A percentile compares a stretch with the other conserved stretches of the same genome.
These are phyloP conservation scores for Pezicula carpinea DNA, from an alignment of 2,329 filamentous ascomycete species.

Conservation along the genomic window DNA sequence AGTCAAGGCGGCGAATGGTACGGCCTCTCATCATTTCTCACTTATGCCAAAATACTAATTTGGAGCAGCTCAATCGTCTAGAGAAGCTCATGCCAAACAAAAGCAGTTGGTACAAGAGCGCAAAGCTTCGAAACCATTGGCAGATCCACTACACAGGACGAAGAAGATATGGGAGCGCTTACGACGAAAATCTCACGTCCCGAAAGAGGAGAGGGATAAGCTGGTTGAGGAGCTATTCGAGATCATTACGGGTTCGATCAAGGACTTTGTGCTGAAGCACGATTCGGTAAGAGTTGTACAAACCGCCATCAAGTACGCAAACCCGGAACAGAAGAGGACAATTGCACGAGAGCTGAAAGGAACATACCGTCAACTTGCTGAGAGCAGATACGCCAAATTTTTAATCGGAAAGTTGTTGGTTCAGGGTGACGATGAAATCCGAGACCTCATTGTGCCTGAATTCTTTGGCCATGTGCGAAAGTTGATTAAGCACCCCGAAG, in stretches of 20 bases:
- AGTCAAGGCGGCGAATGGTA: conserved; percentile 26
- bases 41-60: conserved; percentile 30
- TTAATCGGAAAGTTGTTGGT: conserved; percentile 92
- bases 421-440: conserved; percentile 82
- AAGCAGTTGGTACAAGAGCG: conserved; percentile 83
- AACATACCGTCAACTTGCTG: conserved; percentile 76
- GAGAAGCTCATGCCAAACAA: conserved; percentile 90
- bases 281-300: conserved; percentile 96
- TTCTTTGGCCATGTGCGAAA: conserved; percentile 93
- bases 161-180: conserved; percentile 98
- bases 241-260: conserved; percentile 86
- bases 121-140: conserved; percentile 87
- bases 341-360: conserved; percentile 86
- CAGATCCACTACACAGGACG: conserved; percentile 79
- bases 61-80: conserved; percentile 56
- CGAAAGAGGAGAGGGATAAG: conserved; percentile 79
- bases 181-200: conserved; percentile 88
- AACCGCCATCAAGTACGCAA: conserved; percentile 94
- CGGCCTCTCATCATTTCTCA: conserved; percentile 23
- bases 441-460: conserved; percentile 85
- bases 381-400: conserved; percentile 97
- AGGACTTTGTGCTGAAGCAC: conserved; percentile 97
- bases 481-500: conserved; percentile 93
- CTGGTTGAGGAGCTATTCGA: conserved; percentile 85
- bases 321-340: conserved; percentile 73